Percentiles rank a stretch among this genome's conserved stretches.
These are phyloP conservation scores for Boletus tylopilopsis DNA, from an alignment of 768 basidiomycete species.

Conservation along the genomic window DNA sequence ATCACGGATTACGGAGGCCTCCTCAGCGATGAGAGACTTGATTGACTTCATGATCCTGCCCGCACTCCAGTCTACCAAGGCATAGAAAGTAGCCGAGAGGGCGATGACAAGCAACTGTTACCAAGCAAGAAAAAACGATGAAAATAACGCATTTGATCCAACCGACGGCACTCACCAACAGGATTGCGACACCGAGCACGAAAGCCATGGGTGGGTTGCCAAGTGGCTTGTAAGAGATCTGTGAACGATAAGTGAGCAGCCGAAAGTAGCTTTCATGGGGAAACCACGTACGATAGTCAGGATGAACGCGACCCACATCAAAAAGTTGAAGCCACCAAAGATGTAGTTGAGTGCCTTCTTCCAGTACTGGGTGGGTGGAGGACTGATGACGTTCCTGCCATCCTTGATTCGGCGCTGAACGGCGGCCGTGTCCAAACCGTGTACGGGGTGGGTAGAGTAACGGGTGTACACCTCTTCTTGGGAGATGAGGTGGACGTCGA, in stretches of 20 bases:
- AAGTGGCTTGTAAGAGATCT: conserved; percentile 50
- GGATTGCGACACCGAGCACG: conserved; percentile 47
- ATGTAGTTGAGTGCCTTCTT: conserved; percentile 49
- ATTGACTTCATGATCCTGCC: conserved; percentile 49
- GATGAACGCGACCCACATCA: conserved; percentile 53
- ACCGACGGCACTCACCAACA: conserved; percentile 35
- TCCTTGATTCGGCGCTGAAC: conserved; percentile 35
- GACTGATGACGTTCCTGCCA: conserved; percentile 47
- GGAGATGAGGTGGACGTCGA: conserved; percentile 47
- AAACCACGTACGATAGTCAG: conserved; percentile 34
- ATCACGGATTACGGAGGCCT: conserved; percentile 51
- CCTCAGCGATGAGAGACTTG: conserved; percentile 55
- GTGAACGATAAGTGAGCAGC: background rate
- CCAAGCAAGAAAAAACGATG: background rate
- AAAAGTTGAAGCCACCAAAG: conserved; percentile 54
- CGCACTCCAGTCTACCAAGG: conserved; percentile 47
- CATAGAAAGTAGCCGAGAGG: conserved; percentile 43
- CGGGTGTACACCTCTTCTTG: conserved; percentile 41
- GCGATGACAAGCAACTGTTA: conserved; percentile 37
- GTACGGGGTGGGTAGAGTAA: conserved; percentile 39
- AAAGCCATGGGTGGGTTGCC: conserved; percentile 39
- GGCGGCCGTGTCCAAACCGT: conserved; percentile 42
- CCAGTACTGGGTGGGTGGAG: conserved; percentile 43
- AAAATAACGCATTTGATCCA: conserved; percentile 5
- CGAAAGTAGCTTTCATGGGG: background rate